Conservation (phyloP, 73 alveolate species). For the Paramecium sonneborni region DNA sequence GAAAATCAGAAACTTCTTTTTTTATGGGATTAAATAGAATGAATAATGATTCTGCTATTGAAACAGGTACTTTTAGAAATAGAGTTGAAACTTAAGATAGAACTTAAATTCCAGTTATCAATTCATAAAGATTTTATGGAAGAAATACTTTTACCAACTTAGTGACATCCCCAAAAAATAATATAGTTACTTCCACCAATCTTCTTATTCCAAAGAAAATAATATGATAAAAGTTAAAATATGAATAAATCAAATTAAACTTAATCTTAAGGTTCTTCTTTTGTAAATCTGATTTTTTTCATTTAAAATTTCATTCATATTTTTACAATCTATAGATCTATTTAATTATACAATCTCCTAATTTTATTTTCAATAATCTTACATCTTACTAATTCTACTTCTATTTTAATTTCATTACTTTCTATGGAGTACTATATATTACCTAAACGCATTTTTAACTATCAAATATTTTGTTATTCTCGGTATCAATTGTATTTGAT, state of each 20-base stretch:
- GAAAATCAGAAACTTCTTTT: not conserved
- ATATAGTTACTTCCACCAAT: not conserved
- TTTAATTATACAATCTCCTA: not conserved
- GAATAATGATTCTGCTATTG: not conserved
- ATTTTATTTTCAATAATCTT: not conserved
- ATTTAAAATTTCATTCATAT: not conserved
- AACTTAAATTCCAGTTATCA: not conserved
- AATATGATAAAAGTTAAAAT: slow-evolving; percentile 2
- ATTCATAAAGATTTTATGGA: not conserved
- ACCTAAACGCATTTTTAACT: not conserved
- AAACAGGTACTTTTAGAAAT: not conserved
- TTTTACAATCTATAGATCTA: not conserved
- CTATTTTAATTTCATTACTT: not conserved
- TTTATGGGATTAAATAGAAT: not conserved
- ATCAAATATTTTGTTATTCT: not conserved
- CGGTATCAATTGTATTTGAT: not conserved
- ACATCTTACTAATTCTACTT: not conserved
- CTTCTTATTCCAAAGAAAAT: slow-evolving; percentile 24
- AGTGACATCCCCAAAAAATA: not conserved
- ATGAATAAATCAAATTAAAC: not conserved
- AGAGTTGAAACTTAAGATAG: not conserved
- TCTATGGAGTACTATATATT: not conserved
- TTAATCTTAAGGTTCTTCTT: not conserved
- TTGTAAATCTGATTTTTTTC: not conserved
- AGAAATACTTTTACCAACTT: not conserved